Evolutionary conservation across 2,329 filamentous ascomycete genomes (phyloP).

Genomic region (Scleromitrula shiraiana): DNA sequence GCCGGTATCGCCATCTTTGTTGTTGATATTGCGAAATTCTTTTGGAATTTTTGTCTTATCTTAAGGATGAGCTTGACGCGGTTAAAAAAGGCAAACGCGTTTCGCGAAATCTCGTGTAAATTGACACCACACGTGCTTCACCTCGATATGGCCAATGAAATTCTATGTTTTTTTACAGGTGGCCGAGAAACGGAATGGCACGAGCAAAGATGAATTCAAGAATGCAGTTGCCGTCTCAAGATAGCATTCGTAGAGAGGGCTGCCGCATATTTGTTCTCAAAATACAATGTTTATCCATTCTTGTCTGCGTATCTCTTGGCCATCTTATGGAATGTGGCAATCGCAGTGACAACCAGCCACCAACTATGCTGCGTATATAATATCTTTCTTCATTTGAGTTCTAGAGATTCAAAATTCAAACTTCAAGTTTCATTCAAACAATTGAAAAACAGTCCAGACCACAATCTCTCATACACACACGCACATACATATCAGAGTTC

Average conservation of each 20-base stretch:
- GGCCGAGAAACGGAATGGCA: not conserved
- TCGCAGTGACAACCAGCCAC: not conserved
- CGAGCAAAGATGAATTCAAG: not conserved
- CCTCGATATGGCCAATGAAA: not conserved
- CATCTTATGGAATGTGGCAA: not conserved
- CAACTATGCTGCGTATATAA: not conserved
- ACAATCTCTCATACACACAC: not conserved
- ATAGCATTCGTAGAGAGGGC: not conserved
- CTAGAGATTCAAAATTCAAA: no score
- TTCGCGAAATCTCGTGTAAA: conserved; percentile 10
- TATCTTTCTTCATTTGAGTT: not conserved
- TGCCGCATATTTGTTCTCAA: not conserved
- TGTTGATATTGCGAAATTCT: not conserved
- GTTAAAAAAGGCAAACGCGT: conserved; percentile 2
- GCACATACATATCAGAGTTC: not conserved
- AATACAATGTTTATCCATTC: not conserved
- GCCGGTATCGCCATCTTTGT: conserved; percentile 1
- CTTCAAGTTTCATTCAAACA: no score
- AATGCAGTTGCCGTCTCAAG: not conserved
- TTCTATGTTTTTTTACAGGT: not conserved
- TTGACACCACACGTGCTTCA: conserved; percentile 3
- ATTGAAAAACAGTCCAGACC: no score
- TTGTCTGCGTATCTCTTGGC: not conserved
- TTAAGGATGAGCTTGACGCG: not conserved
- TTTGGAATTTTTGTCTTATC: not conserved